Base-by-base conservation (phyloP, 2,329 filamentous ascomycete species). In the Corynespora cassiicola region DNA sequence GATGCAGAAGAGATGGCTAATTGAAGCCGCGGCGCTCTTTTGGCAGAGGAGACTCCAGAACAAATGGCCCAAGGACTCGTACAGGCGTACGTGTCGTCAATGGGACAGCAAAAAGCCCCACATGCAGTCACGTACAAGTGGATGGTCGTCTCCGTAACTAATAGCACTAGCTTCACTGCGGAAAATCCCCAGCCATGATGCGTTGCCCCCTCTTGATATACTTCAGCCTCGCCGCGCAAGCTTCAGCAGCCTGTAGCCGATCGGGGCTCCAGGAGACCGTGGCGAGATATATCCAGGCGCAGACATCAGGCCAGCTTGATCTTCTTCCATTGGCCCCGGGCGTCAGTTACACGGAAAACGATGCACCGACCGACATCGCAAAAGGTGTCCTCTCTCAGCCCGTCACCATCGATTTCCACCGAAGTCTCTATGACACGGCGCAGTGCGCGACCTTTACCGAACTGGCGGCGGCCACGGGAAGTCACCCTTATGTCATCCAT, bases 401-500 rank as follows among this genome's bases (percentile, higher is more conserved):
- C 26, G 24, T 56, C 17, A 46, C 34, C 12, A 46, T 55, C 33
- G 52, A 54, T 42, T 37, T 52, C 25, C 40, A 31, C 14, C 52
- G 45, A 42, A 55, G 39, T 36, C 29, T 54, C 22, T 27, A 47
- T 39, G 55, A 59, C 40, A 53, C 55, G 6, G 48, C 47, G 4
- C 16, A 42, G 14, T 59, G 55, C 38, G 36, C 47, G 7, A 42
- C 50, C 26, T 57, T 49, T 32, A 54, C 49, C 11, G 53, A 59
- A 32, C 35, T 59, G 5, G 31, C 47, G 7, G 37, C 50, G 8
- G 49, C 55, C 2, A 50, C 45, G 6, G 43, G 46, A 23, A 31
- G 31, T 2, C 48, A 54, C 24, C 55, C 53, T 2, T 57, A 57
- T n/a, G 53, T 59, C 2, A 46, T 56, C 26, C 37, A 47, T 26